These are phyloP conservation scores for Zizania latifolia DNA, from an alignment of 176 grass and related monocot genomes.

Conservation along the genomic window DNA sequence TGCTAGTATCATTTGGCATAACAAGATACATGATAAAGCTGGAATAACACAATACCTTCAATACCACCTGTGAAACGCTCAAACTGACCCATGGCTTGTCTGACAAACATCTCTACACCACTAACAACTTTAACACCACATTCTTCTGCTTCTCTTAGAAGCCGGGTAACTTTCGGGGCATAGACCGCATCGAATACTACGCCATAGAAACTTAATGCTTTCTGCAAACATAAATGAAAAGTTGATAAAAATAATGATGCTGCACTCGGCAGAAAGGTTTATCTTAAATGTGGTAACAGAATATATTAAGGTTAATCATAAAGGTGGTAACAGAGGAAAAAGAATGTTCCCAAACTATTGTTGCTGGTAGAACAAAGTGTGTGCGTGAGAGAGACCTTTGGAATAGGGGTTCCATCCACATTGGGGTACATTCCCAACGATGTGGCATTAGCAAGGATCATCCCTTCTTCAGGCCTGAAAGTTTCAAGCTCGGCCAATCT, in stretches of 20 bases:
- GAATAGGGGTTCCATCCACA: constrained; percentile 75
- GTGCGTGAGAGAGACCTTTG: constrained; percentile 48
- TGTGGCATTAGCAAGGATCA: constrained; percentile 97
- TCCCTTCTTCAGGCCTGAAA: constrained; percentile 73
- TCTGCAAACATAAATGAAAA: constrained; percentile 40
- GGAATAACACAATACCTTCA: constrained; percentile 50
- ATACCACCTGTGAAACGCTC: constrained; percentile 72
- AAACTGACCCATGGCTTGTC: constrained; percentile 90
- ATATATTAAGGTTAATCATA: neutral
- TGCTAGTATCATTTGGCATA: neutral
- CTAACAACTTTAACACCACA: constrained; percentile 71
- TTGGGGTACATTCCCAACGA: constrained; percentile 95
- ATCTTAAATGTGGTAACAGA: neutral
- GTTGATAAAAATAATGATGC: constrained; percentile 9
- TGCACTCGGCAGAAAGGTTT: neutral
- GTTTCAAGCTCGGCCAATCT: constrained; percentile 78
- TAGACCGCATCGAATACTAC: constrained; percentile 95
- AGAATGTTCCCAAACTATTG: neutral
- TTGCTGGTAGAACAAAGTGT: neutral
- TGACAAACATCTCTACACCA: constrained; percentile 92
- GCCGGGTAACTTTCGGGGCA: constrained; percentile 76
- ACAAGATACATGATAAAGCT: neutral
- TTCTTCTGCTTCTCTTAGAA: constrained; percentile 86
- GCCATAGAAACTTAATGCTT: constrained; percentile 68
- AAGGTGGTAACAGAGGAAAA: constrained; percentile 5